Base-by-base conservation (phyloP, 306 rosid species). In the Quillaja saponaria region DNA sequence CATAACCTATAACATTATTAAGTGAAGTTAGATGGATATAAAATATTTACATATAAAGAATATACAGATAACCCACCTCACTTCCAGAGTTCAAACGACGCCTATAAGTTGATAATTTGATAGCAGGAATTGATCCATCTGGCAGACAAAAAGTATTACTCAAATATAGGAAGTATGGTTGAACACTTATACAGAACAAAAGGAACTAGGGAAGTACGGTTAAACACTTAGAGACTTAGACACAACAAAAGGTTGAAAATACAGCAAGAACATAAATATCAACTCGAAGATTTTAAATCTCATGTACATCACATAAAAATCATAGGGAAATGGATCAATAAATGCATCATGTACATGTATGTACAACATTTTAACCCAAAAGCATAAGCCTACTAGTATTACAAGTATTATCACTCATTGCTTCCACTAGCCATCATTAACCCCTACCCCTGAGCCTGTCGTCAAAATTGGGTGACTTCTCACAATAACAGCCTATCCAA, bases 81-180 rank as follows among this genome's bases (percentile, higher is more conserved):
- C 54, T 78, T 75, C 78, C 72, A 54, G 39, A 47, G 64, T 84
- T 84, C 66, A 89, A 78, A 56, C 96, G 96, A 21, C 85, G 84
- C 69, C 87, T 79, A 63, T 89, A 89, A 53, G 96, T 84, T 55
- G 91, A 58, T 38, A 86, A 37, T 51, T 89, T 89, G 3, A 89
- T 89, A 39, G 87, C 85, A 46, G 96, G 96, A 77, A 86, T 84
- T n/a, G 96, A 79, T 73, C 96, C 95, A 76, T 89, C 96, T 84
- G 61, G 37, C 28, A 64, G 58, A 65, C 28, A 73, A 54, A 41
- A 74, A 78, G 71, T 34, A 53, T 34, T 10, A 72, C 20, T 62
- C 40, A 47, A 10, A 39, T 34, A 20, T 61, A 71, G 49, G 63
- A 45, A 39, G 40, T 42, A 33, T 35, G 31, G 10, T 49, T 10